Conservation (phyloP, 805 yeast genomes). For the Myxozyma sirexii region DNA sequence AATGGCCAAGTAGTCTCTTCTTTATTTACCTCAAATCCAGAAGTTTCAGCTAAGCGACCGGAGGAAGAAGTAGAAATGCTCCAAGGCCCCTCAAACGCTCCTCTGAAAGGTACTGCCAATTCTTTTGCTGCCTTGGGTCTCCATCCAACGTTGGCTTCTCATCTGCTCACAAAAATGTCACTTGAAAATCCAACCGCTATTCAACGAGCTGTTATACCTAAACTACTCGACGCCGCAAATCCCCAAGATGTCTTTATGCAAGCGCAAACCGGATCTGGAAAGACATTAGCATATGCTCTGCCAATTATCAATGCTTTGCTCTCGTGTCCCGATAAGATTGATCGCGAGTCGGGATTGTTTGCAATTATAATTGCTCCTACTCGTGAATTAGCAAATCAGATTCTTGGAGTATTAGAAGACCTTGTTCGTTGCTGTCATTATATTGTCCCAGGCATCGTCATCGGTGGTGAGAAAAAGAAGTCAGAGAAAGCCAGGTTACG, state of each 20-base stretch:
- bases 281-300: conserved; percentile 81
- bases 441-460: conserved; percentile 92
- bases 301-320: conserved; percentile 80
- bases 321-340: conserved; percentile 50
- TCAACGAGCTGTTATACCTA: conserved; percentile 80
- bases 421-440: conserved; percentile 72
- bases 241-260: conserved; percentile 76
- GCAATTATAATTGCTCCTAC: conserved; percentile 92
- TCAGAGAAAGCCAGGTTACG: conserved; percentile 93
- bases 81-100: conserved; percentile 80
- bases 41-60: conserved; percentile 36
- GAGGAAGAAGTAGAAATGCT: conserved; percentile 26
- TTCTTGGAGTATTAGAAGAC: conserved; percentile 75
- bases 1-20: conserved; percentile 59
- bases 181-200: conserved; percentile 72
- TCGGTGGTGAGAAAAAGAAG: conserved; percentile 98
- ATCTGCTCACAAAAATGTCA: conserved; percentile 58
- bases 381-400: conserved; percentile 90
- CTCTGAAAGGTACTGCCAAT: conserved; percentile 62
- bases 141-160: conserved; percentile 53
- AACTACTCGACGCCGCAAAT: conserved; percentile 46
- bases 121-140: conserved; percentile 75
- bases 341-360: conserved; percentile 78
- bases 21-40: conserved; percentile 72
- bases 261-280: conserved; percentile 99